phyloP scores from a whole-genome alignment of 192 early-diverging fungal species.

The Mortierella hygrophila region DNA sequence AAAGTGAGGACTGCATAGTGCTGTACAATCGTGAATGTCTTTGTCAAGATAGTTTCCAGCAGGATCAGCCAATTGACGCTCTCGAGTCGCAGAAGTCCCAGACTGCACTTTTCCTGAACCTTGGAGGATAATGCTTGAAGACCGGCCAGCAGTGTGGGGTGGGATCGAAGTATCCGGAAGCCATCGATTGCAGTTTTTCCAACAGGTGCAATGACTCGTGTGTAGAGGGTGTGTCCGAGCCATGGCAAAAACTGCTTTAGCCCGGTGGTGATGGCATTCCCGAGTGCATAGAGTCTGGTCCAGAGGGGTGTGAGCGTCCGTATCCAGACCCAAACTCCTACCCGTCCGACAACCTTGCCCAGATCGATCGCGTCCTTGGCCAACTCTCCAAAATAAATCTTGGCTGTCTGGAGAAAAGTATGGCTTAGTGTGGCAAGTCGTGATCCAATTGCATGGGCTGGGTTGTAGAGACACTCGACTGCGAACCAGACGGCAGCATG shows the following conservation, averaged over 20 bases:
- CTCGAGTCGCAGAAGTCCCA: conserved; percentile 29
- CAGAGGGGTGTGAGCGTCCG: conserved; percentile 18
- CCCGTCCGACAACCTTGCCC: conserved; percentile 5
- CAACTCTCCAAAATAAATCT: conserved; percentile 43
- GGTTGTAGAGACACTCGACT: conserved; percentile 36
- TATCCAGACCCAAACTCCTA: conserved; percentile 31
- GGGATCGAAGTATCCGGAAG: conserved; percentile 39
- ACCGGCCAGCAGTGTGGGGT: conserved; percentile 38
- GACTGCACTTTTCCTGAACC: conserved; percentile 10
- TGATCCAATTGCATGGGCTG: conserved; percentile 23
- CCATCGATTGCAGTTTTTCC: not conserved
- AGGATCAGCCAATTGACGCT: conserved; percentile 46
- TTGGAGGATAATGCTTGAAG: conserved; percentile 35
- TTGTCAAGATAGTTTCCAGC: conserved; percentile 27
- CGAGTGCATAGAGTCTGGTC: not conserved
- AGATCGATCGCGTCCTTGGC: conserved; percentile 46
- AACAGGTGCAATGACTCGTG: conserved; percentile 6
- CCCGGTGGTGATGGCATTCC: not conserved
- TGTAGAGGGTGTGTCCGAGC: conserved; percentile 8
- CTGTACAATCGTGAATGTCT: not conserved
- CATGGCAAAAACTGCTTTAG: conserved; percentile 29
- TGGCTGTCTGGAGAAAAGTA: conserved; percentile 36
- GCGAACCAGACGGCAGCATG: conserved; percentile 28
- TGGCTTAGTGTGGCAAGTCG: conserved; percentile 14
- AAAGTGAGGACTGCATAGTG: conserved; percentile 12